Evolutionary conservation across 73 alveolate genomes (phyloP).

Genomic region (Tetrahymena elliotti): DNA sequence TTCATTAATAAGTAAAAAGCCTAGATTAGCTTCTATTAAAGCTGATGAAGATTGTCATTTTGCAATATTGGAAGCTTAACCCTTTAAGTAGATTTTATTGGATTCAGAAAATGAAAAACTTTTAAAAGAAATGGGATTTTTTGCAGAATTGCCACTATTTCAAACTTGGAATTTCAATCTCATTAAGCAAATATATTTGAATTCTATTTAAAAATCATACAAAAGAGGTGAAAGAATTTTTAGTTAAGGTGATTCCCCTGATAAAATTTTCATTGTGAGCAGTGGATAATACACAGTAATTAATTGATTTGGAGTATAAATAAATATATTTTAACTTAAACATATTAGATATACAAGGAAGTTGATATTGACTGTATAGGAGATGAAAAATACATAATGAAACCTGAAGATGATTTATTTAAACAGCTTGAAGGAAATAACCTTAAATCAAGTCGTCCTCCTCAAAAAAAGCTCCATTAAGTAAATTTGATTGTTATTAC

Average conservation of each 20-base stretch:
- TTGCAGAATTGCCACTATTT: neutral
- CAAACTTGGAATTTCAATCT: neutral
- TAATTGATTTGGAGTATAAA: neutral
- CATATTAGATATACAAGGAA: neutral
- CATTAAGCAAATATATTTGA: neutral
- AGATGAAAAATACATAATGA: neutral
- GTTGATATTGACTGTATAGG: neutral
- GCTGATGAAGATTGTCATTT: constrained; percentile 19
- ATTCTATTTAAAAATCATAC: neutral
- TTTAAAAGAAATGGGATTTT: neutral
- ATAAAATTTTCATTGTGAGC: neutral
- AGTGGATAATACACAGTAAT: neutral
- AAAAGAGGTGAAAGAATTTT: neutral
- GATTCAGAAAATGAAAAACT: neutral
- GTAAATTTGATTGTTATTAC: neutral
- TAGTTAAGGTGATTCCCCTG: neutral
- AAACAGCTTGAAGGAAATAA: neutral
- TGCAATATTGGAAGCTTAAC: constrained; percentile 10
- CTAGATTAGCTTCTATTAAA: constrained; percentile 29
- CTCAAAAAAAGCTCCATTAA: neutral
- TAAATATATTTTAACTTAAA: neutral
- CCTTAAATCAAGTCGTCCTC: neutral
- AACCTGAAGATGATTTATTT: neutral
- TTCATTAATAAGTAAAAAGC: constrained; percentile 17
- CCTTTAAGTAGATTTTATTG: constrained; percentile 6